phyloP scores from a whole-genome alignment of 2,329 filamentous ascomycete genomes.

The Penicillium sp. region DNA sequence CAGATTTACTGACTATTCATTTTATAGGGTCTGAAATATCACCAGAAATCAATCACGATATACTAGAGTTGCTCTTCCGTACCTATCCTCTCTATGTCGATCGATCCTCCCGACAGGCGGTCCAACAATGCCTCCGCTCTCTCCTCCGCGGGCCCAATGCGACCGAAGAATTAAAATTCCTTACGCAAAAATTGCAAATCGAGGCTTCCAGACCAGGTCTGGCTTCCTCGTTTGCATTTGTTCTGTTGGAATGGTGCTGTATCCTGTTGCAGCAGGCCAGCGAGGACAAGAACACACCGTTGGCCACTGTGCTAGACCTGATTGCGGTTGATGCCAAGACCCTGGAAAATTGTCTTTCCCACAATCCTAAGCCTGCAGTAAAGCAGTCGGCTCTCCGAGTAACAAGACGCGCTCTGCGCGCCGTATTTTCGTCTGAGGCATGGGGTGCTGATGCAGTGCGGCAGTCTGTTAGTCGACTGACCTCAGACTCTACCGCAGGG shows the following conservation, averaged over 20 bases:
- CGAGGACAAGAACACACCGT: conserved; percentile 64
- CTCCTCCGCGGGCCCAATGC: conserved; percentile 64
- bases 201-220: conserved; percentile 77
- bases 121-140: conserved; percentile 73
- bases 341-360: conserved; percentile 73
- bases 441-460: conserved; percentile 62
- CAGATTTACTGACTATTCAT: conserved; percentile 16
- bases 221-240: conserved; percentile 77
- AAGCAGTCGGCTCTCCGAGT: conserved; percentile 72
- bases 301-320: conserved; percentile 58
- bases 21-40: conserved; percentile 36
- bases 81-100: conserved; percentile 88
- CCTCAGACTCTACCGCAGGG: conserved; percentile 64
- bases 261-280: conserved; percentile 72
- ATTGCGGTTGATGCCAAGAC: conserved; percentile 69
- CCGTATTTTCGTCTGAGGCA: conserved; percentile 62
- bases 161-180: conserved; percentile 47
- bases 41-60: conserved; percentile 35
- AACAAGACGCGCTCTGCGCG: conserved; percentile 76
- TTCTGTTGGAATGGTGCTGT: conserved; percentile 86
- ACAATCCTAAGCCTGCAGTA: conserved; percentile 63
- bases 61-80: conserved; percentile 75
- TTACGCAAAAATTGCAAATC: conserved; percentile 66
- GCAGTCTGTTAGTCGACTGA: conserved; percentile 65
- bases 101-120: conserved; percentile 76